Conservation (phyloP, 768 basidiomycete species). For the Punctularia strigosozonata region DNA sequence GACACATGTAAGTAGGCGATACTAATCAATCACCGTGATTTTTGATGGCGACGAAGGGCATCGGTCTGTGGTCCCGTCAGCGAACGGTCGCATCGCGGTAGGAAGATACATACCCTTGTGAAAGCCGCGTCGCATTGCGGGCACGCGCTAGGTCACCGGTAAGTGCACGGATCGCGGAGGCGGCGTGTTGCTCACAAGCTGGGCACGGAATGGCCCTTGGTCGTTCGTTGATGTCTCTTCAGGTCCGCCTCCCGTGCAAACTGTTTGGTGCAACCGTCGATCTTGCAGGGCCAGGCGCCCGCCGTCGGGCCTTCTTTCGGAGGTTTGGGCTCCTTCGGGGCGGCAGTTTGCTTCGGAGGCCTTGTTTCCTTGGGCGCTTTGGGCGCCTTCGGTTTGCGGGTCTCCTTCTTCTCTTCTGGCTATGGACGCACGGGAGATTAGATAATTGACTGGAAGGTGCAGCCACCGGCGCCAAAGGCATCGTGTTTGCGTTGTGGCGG, state of each 20-base stretch:
- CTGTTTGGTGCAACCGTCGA: conserved; percentile 71
- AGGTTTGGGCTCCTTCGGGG: too few species aligned
- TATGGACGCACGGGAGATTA: conserved; percentile 9
- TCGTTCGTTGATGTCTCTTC: conserved; percentile 72
- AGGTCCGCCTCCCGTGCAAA: conserved; percentile 77
- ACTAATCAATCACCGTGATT: conserved; percentile 46
- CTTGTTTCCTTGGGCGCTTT: conserved; percentile 27
- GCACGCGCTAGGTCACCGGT: conserved; percentile 36
- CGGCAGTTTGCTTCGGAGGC: conserved; percentile 24
- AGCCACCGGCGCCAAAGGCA: conserved; percentile 13
- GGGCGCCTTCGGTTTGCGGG: too few species aligned
- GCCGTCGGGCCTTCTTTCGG: conserved; percentile 38
- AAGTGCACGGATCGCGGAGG: conserved; percentile 15
- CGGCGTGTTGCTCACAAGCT: conserved; percentile 45
- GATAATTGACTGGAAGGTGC: conserved; percentile 1
- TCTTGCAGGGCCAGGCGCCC: conserved; percentile 68
- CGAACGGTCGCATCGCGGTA: background rate
- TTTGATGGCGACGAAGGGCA: conserved; percentile 69
- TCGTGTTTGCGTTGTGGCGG: conserved; percentile 4
- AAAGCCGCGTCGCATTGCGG: conserved; percentile 75
- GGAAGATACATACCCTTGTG: conserved; percentile 46
- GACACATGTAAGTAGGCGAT: conserved; percentile 6
- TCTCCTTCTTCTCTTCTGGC: conserved; percentile 32
- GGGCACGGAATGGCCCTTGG: conserved; percentile 64
- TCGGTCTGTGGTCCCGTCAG: conserved; percentile 43